A percentile compares a stretch with the other conserved stretches of the same genome.
Evolutionary conservation across 306 rosid species (phyloP).

Genomic region (Neltuma alba): DNA sequence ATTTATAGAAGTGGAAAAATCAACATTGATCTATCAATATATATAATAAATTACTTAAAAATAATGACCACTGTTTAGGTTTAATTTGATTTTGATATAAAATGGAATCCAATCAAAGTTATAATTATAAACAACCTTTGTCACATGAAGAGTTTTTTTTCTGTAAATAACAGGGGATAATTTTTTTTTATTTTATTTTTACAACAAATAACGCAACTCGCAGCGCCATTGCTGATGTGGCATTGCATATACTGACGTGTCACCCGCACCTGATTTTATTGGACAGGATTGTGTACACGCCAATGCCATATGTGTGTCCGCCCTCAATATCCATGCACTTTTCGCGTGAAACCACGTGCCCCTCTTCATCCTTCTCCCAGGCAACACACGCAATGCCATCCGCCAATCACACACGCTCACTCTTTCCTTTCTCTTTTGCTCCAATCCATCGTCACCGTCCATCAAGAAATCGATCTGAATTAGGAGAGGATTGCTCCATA

Average conservation of each 20-base stretch:
- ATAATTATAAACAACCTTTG: too few species aligned
- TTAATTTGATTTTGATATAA: too few species aligned
- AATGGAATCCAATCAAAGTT: neutral
- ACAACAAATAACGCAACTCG: too few species aligned
- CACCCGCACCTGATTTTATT: neutral
- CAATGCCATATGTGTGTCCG: constrained; percentile 28
- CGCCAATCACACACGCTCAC: neutral
- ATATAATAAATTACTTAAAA: too few species aligned
- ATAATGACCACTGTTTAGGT: neutral
- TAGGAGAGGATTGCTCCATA: neutral
- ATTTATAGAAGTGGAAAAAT: too few species aligned
- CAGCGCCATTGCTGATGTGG: constrained; percentile 27
- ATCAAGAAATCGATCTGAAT: neutral
- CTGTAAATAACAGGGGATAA: too few species aligned
- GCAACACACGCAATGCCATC: neutral
- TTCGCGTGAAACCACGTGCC: constrained; percentile 47
- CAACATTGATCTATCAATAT: too few species aligned
- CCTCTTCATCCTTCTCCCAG: neutral
- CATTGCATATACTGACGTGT: neutral
- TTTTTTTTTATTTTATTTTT: too few species aligned
- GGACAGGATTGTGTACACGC: constrained; percentile 32
- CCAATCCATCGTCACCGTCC: constrained; percentile 6
- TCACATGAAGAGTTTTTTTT: too few species aligned
- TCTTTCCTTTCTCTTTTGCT: neutral
- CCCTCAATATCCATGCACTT: constrained; percentile 47